Conservation (phyloP, 306 rosid species). For the Pyrus betulifolia region DNA sequence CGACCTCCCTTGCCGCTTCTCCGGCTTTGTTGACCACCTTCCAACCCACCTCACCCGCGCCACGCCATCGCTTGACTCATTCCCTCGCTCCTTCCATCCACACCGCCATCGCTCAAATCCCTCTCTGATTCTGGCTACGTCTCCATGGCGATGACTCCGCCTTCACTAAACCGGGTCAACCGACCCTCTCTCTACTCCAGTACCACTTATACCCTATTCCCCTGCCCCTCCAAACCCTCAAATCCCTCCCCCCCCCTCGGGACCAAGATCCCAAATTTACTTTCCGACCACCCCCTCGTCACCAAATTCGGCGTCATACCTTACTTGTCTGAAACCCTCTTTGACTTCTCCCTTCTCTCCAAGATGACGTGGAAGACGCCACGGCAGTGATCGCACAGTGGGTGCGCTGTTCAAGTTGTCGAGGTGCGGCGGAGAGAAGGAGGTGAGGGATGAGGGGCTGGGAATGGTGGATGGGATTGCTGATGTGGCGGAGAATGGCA, state of each 20-base stretch:
- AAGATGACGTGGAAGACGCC: constrained; percentile 79
- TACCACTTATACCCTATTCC: constrained; percentile 47
- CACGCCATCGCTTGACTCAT: too few species aligned
- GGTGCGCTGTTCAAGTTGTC: constrained; percentile 7
- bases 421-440: constrained; percentile 33
- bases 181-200: constrained; percentile 59
- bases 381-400: constrained; percentile 77
- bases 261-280: constrained; percentile 55
- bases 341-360: constrained; percentile 43
- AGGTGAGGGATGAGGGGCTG: too few species aligned
- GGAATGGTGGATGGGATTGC: too few species aligned
- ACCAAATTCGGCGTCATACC: constrained; percentile 40
- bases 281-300: constrained; percentile 33
- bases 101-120: not conserved
- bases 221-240: constrained; percentile 37
- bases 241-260: constrained; percentile 26
- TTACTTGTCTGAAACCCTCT: constrained; percentile 55
- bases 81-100: too few species aligned
- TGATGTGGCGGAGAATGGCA: too few species aligned
- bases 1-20: rapidly evolving
- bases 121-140: constrained; percentile 53
- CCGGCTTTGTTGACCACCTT: too few species aligned
- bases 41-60: too few species aligned
- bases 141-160: constrained; percentile 72
- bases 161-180: constrained; percentile 59